Conservation (phyloP, 2,329 filamentous ascomycete species). For the Diaporthe capsici region DNA sequence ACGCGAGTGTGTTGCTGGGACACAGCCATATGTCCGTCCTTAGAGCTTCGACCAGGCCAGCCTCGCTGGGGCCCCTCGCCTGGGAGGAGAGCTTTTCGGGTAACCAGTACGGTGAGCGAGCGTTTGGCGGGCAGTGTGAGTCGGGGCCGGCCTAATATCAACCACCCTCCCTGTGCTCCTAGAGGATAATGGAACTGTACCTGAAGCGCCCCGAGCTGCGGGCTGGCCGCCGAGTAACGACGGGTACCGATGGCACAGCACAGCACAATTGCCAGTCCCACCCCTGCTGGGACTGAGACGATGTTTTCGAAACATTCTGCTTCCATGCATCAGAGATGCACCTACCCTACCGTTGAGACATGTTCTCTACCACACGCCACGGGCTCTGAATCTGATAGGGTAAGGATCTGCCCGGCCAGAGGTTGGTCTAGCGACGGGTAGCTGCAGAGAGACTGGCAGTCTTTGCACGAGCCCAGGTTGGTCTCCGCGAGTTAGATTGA, state of each 20-base stretch:
- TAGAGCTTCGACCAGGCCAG: not conserved
- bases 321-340: constrained; percentile 63
- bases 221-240: constrained; percentile 36
- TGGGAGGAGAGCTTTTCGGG: not conserved
- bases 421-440: constrained; percentile 55
- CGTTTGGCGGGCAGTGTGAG: not conserved
- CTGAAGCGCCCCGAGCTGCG: constrained; percentile 34
- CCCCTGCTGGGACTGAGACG: constrained; percentile 38
- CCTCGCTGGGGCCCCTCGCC: not conserved
- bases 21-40: not conserved
- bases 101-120: not conserved
- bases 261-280: constrained; percentile 29
- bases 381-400: constrained; percentile 59
- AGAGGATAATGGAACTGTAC: constrained; percentile 28
- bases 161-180: constrained; percentile 39
- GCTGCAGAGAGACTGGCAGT: constrained; percentile 55
- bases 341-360: constrained; percentile 61
- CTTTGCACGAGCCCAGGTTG: constrained; percentile 51
- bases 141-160: not conserved
- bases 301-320: constrained; percentile 46
- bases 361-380: constrained; percentile 62
- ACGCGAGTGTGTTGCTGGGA: constrained; percentile 6
- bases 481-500: constrained; percentile 52
- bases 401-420: constrained; percentile 54
- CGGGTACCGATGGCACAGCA: constrained; percentile 33